A percentile compares a stretch with the other conserved stretches of the same genome.
Evolutionary conservation across 306 rosid species (phyloP).

Genomic region (Ziziphus jujuba): DNA sequence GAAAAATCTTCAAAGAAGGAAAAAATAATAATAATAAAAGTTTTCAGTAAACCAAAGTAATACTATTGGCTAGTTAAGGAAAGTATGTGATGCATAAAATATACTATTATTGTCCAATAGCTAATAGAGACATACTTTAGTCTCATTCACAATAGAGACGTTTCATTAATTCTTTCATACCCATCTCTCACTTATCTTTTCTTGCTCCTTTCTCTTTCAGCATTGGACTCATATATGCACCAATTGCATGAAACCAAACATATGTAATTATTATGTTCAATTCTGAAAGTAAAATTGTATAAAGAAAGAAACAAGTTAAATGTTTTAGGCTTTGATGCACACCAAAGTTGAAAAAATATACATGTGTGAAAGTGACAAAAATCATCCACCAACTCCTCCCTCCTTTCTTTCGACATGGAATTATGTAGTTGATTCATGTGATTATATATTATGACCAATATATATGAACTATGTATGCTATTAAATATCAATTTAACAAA

Average conservation of each 20-base stretch:
- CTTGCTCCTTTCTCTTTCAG: constrained; percentile 10
- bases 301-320: neutral
- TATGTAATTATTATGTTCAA: neutral
- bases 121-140: neutral
- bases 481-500: too few species aligned
- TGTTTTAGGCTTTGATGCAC: too few species aligned
- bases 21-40: too few species aligned
- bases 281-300: neutral
- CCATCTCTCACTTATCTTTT: neutral
- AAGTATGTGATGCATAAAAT: neutral
- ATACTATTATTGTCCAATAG: neutral
- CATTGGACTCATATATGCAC: neutral
- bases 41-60: neutral
- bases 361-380: too few species aligned
- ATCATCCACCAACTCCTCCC: too few species aligned
- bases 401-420: too few species aligned
- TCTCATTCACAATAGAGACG: neutral
- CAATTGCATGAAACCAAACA: too few species aligned
- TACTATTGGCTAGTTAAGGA: neutral
- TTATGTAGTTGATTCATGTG: too few species aligned
- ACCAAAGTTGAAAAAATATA: too few species aligned
- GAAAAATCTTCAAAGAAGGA: too few species aligned
- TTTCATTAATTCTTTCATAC: neutral
- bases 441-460: too few species aligned
- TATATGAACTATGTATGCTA: too few species aligned